Conservation (phyloP, 2,329 filamentous ascomycete species). For the Penicillium sp. region DNA sequence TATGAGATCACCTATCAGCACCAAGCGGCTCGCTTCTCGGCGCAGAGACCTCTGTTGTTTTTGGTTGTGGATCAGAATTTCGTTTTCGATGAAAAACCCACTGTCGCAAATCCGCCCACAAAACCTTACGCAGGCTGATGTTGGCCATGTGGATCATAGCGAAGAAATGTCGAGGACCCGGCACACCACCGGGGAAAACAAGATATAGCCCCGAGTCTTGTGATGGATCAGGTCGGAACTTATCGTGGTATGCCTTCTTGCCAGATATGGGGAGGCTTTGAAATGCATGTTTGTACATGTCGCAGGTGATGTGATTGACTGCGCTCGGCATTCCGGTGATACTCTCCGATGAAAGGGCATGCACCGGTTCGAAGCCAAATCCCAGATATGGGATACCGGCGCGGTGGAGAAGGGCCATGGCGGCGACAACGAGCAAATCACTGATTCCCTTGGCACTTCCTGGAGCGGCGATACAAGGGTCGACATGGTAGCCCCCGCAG, state of each 20-base stretch:
- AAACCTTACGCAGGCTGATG: slow-evolving; percentile 30
- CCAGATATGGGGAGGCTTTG: slow-evolving; percentile 32
- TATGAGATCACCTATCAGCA: no score
- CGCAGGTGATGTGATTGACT: slow-evolving; percentile 26
- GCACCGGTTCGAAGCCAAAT: slow-evolving; percentile 38
- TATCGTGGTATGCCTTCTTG: slow-evolving; percentile 40
- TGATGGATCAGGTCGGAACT: slow-evolving; percentile 33
- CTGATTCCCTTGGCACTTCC: slow-evolving; percentile 35
- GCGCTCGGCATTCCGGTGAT: slow-evolving; percentile 29
- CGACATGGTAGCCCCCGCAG: slow-evolving; percentile 39
- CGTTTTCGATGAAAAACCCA: slow-evolving; percentile 5
- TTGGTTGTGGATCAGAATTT: not conserved
- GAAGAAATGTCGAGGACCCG: slow-evolving; percentile 28
- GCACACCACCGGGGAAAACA: slow-evolving; percentile 33
- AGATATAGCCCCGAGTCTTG: slow-evolving; percentile 33
- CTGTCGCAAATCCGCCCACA: slow-evolving; percentile 14
- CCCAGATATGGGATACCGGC: slow-evolving; percentile 33
- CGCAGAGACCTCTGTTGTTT: no score
- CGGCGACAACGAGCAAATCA: slow-evolving; percentile 35
- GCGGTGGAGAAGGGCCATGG: slow-evolving; percentile 36
- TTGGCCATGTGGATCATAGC: slow-evolving; percentile 39
- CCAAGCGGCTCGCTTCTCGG: no score
- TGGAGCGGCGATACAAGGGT: slow-evolving; percentile 36
- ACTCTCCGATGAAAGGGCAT: slow-evolving; percentile 22
- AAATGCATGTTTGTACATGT: slow-evolving; percentile 31